Evolutionary conservation across 345 rosid species (phyloP).

Genomic region (Triadica sebifera): DNA sequence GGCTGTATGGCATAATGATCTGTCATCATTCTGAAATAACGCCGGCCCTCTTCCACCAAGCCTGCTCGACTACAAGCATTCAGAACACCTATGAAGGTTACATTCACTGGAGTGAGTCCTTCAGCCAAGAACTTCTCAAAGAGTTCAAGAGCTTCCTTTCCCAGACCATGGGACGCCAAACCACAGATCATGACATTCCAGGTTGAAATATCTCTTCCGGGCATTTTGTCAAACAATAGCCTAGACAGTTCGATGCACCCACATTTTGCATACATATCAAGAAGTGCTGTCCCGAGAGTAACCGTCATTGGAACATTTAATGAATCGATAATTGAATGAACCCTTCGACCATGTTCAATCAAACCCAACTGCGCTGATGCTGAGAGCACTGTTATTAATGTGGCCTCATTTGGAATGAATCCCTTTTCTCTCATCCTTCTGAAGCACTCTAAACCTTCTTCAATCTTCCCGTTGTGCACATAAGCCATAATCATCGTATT

Average conservation of each 20-base stretch:
- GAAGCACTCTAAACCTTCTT: slow-evolving; percentile 32
- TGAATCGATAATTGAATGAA: slow-evolving; percentile 17
- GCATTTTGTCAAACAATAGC: slow-evolving; percentile 13
- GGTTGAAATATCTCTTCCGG: slow-evolving; percentile 18
- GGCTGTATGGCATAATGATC: slow-evolving; percentile 26
- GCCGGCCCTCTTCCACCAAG: slow-evolving; percentile 21
- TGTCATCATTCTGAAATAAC: slow-evolving; percentile 26
- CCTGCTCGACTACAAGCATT: slow-evolving; percentile 34
- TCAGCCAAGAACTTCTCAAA: slow-evolving; percentile 19
- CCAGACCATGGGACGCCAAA: slow-evolving; percentile 33
- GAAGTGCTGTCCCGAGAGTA: slow-evolving; percentile 34
- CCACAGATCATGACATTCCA: slow-evolving; percentile 39
- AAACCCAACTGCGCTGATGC: slow-evolving; percentile 32
- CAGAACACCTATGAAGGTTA: slow-evolving; percentile 31
- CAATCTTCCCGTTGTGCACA: slow-evolving; percentile 31
- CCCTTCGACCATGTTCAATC: slow-evolving; percentile 22
- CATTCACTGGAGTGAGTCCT: slow-evolving; percentile 25
- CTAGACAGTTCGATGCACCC: slow-evolving; percentile 29
- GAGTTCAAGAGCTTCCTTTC: slow-evolving; percentile 24
- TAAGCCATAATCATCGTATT: slow-evolving; percentile 44
- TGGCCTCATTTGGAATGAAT: slow-evolving; percentile 20
- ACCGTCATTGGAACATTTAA: slow-evolving; percentile 13
- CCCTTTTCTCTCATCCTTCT: slow-evolving; percentile 21
- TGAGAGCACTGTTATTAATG: slow-evolving; percentile 31
- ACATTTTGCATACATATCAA: slow-evolving; percentile 52